These are phyloP conservation scores for Coelastrella sp. DNA, from an alignment of 139 green algal species.

Conservation along the genomic window DNA sequence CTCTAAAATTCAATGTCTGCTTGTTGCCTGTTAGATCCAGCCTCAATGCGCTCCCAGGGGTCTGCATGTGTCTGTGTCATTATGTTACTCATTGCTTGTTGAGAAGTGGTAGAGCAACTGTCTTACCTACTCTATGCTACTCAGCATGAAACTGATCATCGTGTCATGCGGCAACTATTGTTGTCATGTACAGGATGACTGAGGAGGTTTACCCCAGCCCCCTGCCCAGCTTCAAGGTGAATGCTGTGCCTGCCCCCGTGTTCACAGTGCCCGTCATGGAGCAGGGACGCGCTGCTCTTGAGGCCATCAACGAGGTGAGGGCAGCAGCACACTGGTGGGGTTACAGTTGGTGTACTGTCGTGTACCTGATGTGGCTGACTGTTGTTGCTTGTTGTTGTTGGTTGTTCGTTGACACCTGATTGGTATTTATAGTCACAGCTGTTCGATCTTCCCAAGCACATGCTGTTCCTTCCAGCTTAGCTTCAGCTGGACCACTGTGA, in stretches of 20 bases:
- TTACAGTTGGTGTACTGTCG: not conserved
- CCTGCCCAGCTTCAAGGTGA: conserved; percentile 75
- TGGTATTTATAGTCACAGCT: not conserved
- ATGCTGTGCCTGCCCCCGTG: conserved; percentile 74
- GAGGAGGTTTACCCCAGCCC: conserved; percentile 82
- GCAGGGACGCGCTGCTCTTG: conserved; percentile 84
- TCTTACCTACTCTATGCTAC: not conserved
- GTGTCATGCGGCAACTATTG: not conserved
- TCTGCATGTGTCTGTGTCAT: too few relatives aligned
- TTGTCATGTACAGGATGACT: conserved; percentile 7
- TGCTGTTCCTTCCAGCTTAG: too few relatives aligned
- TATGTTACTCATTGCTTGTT: too few relatives aligned
- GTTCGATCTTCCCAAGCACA: too few relatives aligned
- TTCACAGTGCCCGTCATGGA: conserved; percentile 87
- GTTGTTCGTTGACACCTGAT: not conserved
- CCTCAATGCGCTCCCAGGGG: too few relatives aligned
- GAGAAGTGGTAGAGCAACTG: too few relatives aligned
- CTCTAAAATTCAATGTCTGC: not conserved
- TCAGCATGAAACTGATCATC: conserved; percentile 4
- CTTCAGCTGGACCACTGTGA: too few relatives aligned
- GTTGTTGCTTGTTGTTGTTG: not conserved
- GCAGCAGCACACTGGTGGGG: not conserved
- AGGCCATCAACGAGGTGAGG: conserved; percentile 86
- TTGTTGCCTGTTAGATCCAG: not conserved
- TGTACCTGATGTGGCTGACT: not conserved